Evolutionary conservation across 2,329 filamentous ascomycete species (phyloP), one percentile per base, ranked within the genome.

Genomic region (Dactylellina drechsleri): DNA sequence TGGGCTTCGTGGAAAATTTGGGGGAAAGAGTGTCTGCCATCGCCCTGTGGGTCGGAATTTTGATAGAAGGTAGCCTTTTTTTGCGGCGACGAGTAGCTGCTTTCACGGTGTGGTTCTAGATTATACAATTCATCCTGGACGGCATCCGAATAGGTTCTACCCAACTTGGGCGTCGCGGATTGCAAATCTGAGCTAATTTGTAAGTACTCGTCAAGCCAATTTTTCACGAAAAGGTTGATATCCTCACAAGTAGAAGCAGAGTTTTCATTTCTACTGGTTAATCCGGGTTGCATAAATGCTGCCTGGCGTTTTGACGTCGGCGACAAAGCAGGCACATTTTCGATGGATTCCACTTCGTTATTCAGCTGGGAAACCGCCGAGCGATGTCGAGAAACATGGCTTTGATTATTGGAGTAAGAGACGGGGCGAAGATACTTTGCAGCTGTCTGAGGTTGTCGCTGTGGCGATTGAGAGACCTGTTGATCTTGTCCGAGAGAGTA

Each of bases 71-170:
- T 36, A 1, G 61, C n/a, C 91, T 87, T 81, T 94, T 90, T 57
- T 87, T 89, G 77, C 96, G 91, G 36, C 93, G 82, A 74, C 81
- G 31, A 84, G 81, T 82, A 81, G 28, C 80, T 81, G 61, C 81
- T 81, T 77, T 79, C 81, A 81, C 77, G 80, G 82, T 80, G 56
- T 85, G 89, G 88, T 78, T 85, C 86, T 0, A 91, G 90, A 78
- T 90, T 93, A 84, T 92, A 96, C 0, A 96, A 86, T 81, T 95
- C 92, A 81, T 97, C 93, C 79, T 88, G 87, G 80, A 91, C 94
- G 58, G 92, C 87, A 80, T 96, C 92, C 16, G 92, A 94, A 83
- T 95, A 92, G 0, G 93, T 95, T 67, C 92, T 87, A 78, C 93
- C 90, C 77, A 96, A 87, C 82, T 94, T 95, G 26, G 93, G 91